A percentile compares a stretch with the other conserved stretches of the same genome.
These are phyloP conservation scores for Hyaloperonospora brassicae DNA, from an alignment of 352 stramenopile genomes.

Conservation along the genomic window DNA sequence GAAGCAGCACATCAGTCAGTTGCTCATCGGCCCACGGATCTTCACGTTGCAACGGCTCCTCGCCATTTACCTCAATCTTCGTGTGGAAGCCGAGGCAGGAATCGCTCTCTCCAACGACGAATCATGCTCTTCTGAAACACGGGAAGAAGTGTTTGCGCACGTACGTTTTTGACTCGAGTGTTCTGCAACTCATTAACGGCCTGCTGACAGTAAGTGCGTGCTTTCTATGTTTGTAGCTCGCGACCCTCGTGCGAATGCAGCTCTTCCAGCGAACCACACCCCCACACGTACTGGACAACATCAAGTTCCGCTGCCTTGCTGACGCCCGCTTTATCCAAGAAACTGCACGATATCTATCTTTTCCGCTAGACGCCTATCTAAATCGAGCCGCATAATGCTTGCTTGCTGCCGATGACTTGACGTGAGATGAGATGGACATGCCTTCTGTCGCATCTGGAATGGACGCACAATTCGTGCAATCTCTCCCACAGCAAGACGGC, in stretches of 20 bases:
- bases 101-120: conserved; percentile 10
- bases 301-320: conserved; percentile 71
- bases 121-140: conserved; percentile 28
- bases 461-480: too few relatives aligned
- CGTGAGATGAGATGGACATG: too few relatives aligned
- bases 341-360: conserved; percentile 38
- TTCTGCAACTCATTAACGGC: not conserved
- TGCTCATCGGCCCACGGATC: conserved; percentile 62
- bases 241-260: conserved; percentile 67
- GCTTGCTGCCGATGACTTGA: not conserved
- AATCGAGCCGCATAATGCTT: conserved; percentile 25
- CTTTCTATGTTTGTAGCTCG: conserved; percentile 33
- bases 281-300: conserved; percentile 60
- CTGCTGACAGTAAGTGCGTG: conserved; percentile 4
- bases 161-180: conserved; percentile 24
- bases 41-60: conserved; percentile 66
- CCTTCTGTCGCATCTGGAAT: too few relatives aligned
- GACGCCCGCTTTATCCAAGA: conserved; percentile 62
- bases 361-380: conserved; percentile 58
- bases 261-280: conserved; percentile 69
- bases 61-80: conserved; percentile 72
- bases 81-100: conserved; percentile 35
- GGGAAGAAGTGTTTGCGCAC: conserved; percentile 72
- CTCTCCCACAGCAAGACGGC: too few relatives aligned
- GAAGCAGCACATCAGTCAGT: conserved; percentile 46